phyloP scores from a whole-genome alignment of 371 early-diverging fungal species.

The Apophysomyces sp. region DNA sequence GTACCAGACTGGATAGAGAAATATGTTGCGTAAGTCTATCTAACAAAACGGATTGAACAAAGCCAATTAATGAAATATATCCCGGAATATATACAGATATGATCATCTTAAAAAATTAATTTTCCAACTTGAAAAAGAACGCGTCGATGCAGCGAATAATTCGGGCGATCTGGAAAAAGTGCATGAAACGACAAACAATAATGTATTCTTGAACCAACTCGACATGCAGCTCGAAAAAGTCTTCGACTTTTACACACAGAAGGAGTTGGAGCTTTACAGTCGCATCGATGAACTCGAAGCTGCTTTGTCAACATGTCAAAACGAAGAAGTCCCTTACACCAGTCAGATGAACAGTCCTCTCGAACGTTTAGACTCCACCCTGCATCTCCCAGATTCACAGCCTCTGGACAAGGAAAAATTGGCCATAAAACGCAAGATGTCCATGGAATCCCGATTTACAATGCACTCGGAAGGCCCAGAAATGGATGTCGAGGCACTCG shows the following conservation, averaged over 20 bases:
- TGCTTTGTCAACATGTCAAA: conserved; percentile 11
- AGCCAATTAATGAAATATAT: neutral
- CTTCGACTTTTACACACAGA: conserved; percentile 74
- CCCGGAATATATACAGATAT: no score
- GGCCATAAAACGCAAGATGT: conserved; percentile 18
- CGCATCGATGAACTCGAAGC: conserved; percentile 22
- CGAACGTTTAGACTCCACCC: conserved; percentile 18
- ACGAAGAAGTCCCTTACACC: conserved; percentile 3
- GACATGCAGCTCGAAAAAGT: conserved; percentile 85
- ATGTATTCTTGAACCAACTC: conserved; percentile 62
- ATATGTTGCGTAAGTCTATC: conserved; percentile 63
- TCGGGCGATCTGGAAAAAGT: conserved; percentile 21
- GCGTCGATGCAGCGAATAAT: conserved; percentile 51
- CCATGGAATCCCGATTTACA: conserved; percentile 12
- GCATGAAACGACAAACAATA: neutral
- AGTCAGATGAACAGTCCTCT: conserved; percentile 7
- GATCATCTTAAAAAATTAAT: conserved; percentile 86
- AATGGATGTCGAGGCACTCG: conserved; percentile 22
- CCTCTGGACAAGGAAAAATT: conserved; percentile 1
- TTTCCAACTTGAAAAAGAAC: conserved; percentile 87
- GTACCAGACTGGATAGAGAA: conserved; percentile 90
- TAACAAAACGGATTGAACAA: neutral
- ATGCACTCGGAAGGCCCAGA: conserved; percentile 20
- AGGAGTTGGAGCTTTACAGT: conserved; percentile 72
- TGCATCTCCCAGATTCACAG: conserved; percentile 3